Evolutionary conservation across 2,329 filamentous ascomycete species (phyloP), one percentile per base, ranked within the genome.

Genomic region (Exophiala xenobiotica): DNA sequence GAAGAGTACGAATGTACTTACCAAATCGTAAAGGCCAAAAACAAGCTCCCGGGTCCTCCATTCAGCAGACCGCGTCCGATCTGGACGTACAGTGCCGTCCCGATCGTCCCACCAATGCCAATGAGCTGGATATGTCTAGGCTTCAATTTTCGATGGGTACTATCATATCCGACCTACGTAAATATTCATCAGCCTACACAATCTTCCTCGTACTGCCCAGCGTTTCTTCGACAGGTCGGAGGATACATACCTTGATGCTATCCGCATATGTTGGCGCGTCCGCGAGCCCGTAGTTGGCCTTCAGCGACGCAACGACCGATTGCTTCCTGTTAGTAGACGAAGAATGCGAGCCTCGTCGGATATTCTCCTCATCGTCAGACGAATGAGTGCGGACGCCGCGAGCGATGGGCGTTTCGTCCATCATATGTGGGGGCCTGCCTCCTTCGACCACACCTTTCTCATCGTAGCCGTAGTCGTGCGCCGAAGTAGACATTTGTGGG

Each of bases 121-220:
- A 75, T 75, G 51, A 75, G 59, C 55, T 75, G 71, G 33, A 75
- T 70, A 62, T 75, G 73, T 53, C 72, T 63, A 11, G 71, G 67
- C 53, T 73, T 74, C 16, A 75, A 61, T 51, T 67, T 71, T 47
- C 72, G 54, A 35, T 61, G 59, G 9, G 59, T 61, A 12, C 37
- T 46, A 26, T 61, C 59, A 23, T 52, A 47, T 19, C 52, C 50
- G 22, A 38, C 24, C n/a, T n/a, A n/a, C 29, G 40, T 44, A 35
- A 56, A 33, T n/a, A n/a, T n/a, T n/a, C n/a, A n/a, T n/a, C n/a
- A n/a, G n/a, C n/a, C n/a, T n/a, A n/a, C n/a, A n/a, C n/a, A n/a
- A 41, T 49, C 49, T 6, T 16, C 24, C 11, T 22, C 54, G 16
- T 46, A 24, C 16, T 3, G 16, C 3, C 9, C 50, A 37, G 33